Conservation (phyloP, 1,139 yeast species). For the Nematodospora anomalae region DNA sequence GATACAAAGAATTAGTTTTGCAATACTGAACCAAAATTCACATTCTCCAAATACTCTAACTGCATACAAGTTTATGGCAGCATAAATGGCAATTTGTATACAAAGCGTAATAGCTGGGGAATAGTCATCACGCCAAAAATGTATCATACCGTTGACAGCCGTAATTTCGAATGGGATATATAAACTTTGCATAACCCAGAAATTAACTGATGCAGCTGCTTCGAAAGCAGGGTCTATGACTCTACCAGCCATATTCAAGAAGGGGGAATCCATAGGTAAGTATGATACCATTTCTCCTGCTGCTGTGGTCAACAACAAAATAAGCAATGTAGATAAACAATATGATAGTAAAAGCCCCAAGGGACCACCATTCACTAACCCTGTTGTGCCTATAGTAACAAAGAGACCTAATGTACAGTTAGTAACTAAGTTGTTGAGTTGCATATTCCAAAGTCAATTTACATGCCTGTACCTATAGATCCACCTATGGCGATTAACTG, state of each 20-base stretch:
- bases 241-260: constrained; percentile 54
- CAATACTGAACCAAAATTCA: constrained; percentile 78
- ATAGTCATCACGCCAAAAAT: constrained; percentile 77
- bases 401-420: constrained; percentile 36
- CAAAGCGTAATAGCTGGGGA: constrained; percentile 64
- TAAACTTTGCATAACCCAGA: constrained; percentile 73
- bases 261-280: constrained; percentile 69
- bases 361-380: constrained; percentile 49
- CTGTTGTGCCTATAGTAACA: constrained; percentile 44
- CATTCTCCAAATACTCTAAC: constrained; percentile 75
- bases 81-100: constrained; percentile 62
- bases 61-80: constrained; percentile 66
- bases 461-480: constrained; percentile 63
- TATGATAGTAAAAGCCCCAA: constrained; percentile 45
- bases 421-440: constrained; percentile 18
- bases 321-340: constrained; percentile 48
- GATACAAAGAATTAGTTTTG: constrained; percentile 67
- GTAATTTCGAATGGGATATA: constrained; percentile 81
- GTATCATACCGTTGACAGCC: constrained; percentile 74
- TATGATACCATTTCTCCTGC: constrained; percentile 85
- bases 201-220: constrained; percentile 78
- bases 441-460: constrained; percentile 32
- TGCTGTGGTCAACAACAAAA: constrained; percentile 63
- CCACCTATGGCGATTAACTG: constrained; percentile 69
- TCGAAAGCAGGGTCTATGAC: constrained; percentile 69